Base-by-base conservation (phyloP, 1,284 basidiomycete genomes). In the Leccinum solheimii region DNA sequence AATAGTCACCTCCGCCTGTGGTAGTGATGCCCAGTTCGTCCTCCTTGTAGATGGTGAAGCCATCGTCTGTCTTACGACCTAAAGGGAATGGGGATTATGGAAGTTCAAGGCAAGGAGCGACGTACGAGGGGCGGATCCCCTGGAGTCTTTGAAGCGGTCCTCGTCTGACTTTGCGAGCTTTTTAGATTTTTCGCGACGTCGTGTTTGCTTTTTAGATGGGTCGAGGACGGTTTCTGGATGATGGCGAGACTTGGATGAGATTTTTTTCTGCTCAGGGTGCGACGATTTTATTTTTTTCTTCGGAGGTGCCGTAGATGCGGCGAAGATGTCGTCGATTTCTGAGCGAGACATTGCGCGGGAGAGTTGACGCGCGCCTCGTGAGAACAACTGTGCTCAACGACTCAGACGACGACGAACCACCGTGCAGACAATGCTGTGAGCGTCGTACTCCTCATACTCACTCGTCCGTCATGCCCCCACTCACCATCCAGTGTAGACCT, bases 51-150 rank as follows among this genome's bases (percentile, higher is more conserved):
- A 96, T 86, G 36, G 79, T 74, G 79, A 84, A 95, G 0, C 94
- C 94, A 74, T 96, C 94, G 63, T 91, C 91, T 0, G 94, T 96
- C 75, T 82, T 89, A 43, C 85, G 84, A 62, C 92, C 94, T 94
- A 71, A 56, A 55, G 52, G 58, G 21, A 13, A 60, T 58, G 68
- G 63, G 45, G 56, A 61, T 52, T 51, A 60, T 51, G 30, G 60
- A 16, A 7, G 49, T 43, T 45, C 16, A 11, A 36, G 27, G 55
- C 59, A 55, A 56, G 52, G 45, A 59, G 60, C 52, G 38, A 85
- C 91, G 69, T 72, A 94, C 93, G 83, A 66, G 86, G 81, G 21
- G 82, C 84, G 16, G 82, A 81, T 56, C 93, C 92, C 71, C 92
- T 82, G 6, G 91, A 92, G 75, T 95, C 90, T 58, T 80, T 83